Conservation (phyloP, 371 early-diverging fungal species). For the Parasitella parasitica region DNA sequence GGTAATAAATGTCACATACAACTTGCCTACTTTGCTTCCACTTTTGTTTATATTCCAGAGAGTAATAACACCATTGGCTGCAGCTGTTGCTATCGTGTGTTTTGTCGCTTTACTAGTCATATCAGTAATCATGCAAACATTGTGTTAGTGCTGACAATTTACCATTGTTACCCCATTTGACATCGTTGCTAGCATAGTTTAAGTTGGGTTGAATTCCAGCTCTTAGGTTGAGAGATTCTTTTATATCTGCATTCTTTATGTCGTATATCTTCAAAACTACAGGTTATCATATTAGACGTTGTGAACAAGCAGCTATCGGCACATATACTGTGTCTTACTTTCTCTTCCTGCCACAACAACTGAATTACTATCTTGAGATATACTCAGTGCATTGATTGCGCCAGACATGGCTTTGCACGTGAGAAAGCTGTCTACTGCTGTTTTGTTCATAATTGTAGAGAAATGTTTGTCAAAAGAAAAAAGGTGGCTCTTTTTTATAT, state of each 20-base stretch:
- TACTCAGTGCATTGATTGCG: constrained; percentile 61
- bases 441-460: too few relatives aligned
- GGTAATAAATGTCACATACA: too few relatives aligned
- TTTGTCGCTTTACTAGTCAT: constrained; percentile 33
- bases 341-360: constrained; percentile 78
- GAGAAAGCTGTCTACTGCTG: not conserved
- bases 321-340: constrained; percentile 45
- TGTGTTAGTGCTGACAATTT: not conserved
- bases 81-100: constrained; percentile 74
- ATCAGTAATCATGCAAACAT: not conserved
- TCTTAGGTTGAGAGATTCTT: constrained; percentile 69
- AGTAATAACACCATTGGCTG: constrained; percentile 75
- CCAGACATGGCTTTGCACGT: constrained; percentile 45
- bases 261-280: constrained; percentile 72
- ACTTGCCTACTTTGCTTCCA: constrained; percentile 43
- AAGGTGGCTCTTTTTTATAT: too few relatives aligned
- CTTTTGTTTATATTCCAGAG: constrained; percentile 69
- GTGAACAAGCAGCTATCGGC: too few relatives aligned
- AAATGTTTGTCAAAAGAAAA: not conserved
- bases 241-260: constrained; percentile 55
- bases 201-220: constrained; percentile 62
- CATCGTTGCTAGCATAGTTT: constrained; percentile 76
- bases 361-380: constrained; percentile 63
- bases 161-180: constrained; percentile 80
- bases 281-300: too few relatives aligned